phyloP scores from a whole-genome alignment of 2,329 filamentous ascomycete species.

The Diplodia intermedia region DNA sequence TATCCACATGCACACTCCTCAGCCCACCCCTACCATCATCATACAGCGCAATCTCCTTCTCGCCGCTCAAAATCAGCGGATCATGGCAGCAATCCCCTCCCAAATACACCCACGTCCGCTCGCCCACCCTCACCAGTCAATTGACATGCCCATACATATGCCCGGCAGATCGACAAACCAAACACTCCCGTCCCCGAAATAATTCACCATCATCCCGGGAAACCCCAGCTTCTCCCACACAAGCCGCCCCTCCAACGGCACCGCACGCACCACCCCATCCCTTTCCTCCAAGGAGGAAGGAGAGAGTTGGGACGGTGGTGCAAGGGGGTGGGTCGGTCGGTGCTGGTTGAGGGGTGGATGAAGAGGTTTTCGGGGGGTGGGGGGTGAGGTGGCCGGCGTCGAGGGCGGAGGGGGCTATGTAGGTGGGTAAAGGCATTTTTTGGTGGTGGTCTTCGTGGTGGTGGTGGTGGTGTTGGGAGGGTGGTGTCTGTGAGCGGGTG shows the following conservation, averaged over 20 bases:
- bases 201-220: slow-evolving; percentile 52
- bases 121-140: slow-evolving; percentile 52
- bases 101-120: slow-evolving; percentile 56
- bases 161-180: slow-evolving; percentile 58
- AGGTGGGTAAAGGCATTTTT: not conserved
- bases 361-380: slow-evolving; percentile 57
- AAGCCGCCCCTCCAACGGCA: not conserved
- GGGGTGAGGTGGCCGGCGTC: slow-evolving; percentile 52
- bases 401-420: slow-evolving; percentile 43
- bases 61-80: slow-evolving; percentile 57
- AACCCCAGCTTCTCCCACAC: slow-evolving; percentile 54
- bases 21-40: slow-evolving; percentile 53
- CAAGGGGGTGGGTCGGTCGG: slow-evolving; percentile 52
- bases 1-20: slow-evolving; percentile 61
- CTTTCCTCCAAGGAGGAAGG: slow-evolving; percentile 62
- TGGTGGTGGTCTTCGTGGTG: not conserved
- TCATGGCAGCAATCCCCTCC: slow-evolving; percentile 64
- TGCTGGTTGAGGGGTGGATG: slow-evolving; percentile 53
- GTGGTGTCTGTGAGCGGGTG: not conserved
- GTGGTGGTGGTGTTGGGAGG: not conserved
- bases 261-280: not conserved
- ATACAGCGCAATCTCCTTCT: slow-evolving; percentile 60
- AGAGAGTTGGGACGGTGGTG: slow-evolving; percentile 60
- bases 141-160: slow-evolving; percentile 62
- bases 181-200: slow-evolving; percentile 56